Base-by-base conservation (phyloP, 2,329 filamentous ascomycete genomes). In the Neopestalotiopsis clavispora region DNA sequence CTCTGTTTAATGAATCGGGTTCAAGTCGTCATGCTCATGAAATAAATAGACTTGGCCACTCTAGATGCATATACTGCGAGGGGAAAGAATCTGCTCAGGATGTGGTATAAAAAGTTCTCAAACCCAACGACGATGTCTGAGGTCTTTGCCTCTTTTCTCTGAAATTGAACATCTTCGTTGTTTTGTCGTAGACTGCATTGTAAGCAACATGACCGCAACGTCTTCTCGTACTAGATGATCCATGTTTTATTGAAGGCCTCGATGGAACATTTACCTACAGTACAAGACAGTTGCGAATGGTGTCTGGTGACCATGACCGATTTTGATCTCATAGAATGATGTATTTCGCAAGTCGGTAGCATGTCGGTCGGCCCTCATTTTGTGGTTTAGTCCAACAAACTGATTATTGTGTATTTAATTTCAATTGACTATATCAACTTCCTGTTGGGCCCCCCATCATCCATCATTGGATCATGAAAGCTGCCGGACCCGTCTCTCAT, bases 11-110 rank as follows among this genome's bases (percentile, higher is more conserved):
- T n/a, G 58, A 62, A 59, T 49, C 65, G 69, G 34, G 69, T 14
- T 57, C 28, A 60, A 70, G 69, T 42, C 67, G 71, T 69, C 67
- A 64, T 64, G 66, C 56, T 60, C 59, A 60, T 60, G 58, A 30
- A 28, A 30, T 17, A 20, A 59, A 58, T 20, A 59, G 32, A 45
- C 52, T 23, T 67, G 65, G 56, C 65, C 56, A 38, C 34, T 67
- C 30, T 66, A 64, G 38, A 64, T 14, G 61, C 30, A 38, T 10
- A 59, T 52, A 52, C 17, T 20, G n/a, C 20, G n/a, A 17, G 34
- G 34, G 34, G 10, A 23, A 52, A 17, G n/a, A 6, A n/a, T n/a
- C 45, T n/a, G 14, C 45, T 10, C 6, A 38, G 34, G 10, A 38
- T 10, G 34, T 38, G 34, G 34, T 38, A 38, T 38, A 38, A 38